These are phyloP conservation scores for Colletotrichum chrysophilum DNA, from an alignment of 2,329 filamentous ascomycete genomes.

Conservation along the genomic window DNA sequence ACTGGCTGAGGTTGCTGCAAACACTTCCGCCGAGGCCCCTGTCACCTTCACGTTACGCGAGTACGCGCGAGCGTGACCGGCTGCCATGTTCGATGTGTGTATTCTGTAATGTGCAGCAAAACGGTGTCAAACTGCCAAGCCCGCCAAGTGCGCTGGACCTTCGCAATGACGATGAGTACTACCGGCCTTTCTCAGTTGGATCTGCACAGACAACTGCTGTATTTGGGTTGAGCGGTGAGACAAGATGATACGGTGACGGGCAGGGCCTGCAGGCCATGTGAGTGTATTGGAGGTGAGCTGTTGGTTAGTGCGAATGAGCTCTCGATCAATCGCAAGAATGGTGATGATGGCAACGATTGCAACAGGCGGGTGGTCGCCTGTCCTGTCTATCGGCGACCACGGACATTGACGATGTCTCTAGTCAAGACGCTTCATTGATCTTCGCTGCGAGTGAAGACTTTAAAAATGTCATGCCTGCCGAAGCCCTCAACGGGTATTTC, in stretches of 20 bases:
- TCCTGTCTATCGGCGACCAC: not conserved
- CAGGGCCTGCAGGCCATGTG: slow-evolving; percentile 1
- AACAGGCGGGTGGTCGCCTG: not conserved
- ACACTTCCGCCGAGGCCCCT: not conserved
- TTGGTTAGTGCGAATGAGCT: not conserved
- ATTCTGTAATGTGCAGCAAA: not conserved
- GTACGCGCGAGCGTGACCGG: slow-evolving; percentile 5
- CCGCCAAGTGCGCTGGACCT: slow-evolving; percentile 12
- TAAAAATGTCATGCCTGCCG: not conserved
- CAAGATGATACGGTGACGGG: slow-evolving; percentile 4
- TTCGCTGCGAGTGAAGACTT: not conserved
- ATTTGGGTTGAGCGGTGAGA: slow-evolving; percentile 1
- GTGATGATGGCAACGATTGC: not conserved
- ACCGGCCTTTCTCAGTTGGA: not conserved
- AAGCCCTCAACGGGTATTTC: not conserved
- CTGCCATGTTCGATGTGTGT: not conserved
- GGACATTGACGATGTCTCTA: not conserved
- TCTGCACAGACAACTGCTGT: not conserved
- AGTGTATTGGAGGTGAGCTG: not conserved
- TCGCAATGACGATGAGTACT: not conserved
- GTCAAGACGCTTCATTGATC: not conserved
- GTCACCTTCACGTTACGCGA: not conserved
- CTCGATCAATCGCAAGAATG: not conserved
- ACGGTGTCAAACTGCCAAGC: slow-evolving; percentile 15
- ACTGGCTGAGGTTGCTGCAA: slow-evolving; percentile 6